Conservation (phyloP, 1,284 basidiomycete species). For the Boletus mariae region DNA sequence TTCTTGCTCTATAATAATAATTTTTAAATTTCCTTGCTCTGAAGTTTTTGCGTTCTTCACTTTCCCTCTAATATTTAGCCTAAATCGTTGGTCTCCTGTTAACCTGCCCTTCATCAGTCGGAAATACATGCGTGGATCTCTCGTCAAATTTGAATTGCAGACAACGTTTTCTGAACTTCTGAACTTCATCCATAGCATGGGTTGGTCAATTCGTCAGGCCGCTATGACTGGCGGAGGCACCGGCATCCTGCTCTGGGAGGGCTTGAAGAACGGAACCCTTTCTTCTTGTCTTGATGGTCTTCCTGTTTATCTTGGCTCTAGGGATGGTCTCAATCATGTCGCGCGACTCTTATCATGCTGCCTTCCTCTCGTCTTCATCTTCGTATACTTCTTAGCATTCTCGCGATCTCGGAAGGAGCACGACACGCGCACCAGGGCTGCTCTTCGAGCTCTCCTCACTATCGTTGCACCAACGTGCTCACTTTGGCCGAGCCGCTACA, state of each 20-base stretch:
- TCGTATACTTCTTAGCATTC: conserved; percentile 4
- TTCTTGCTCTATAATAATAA: neutral
- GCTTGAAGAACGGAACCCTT: neutral
- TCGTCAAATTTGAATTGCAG: neutral
- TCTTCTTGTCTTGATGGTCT: neutral
- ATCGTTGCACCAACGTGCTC: conserved; percentile 36
- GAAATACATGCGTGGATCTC: too few relatives aligned
- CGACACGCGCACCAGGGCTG: conserved; percentile 18
- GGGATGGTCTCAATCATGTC: neutral
- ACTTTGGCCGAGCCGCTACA: conserved; percentile 35
- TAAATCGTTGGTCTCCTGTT: neutral
- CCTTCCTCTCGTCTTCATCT: conserved; percentile 8
- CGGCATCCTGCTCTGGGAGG: conserved; percentile 5
- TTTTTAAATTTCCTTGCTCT: neutral
- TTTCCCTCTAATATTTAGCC: neutral
- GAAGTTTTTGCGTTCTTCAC: neutral
- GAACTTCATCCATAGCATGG: neutral
- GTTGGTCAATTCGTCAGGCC: neutral
- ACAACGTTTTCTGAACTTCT: neutral
- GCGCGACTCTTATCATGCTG: conserved; percentile 3
- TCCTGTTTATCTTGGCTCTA: neutral
- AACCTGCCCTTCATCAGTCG: too few relatives aligned
- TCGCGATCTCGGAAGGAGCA: conserved; percentile 9
- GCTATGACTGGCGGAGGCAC: neutral
- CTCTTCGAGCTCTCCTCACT: conserved; percentile 32